Base-by-base conservation (phyloP, 768 basidiomycete species). In the Phanerodontia chrysosporium region DNA sequence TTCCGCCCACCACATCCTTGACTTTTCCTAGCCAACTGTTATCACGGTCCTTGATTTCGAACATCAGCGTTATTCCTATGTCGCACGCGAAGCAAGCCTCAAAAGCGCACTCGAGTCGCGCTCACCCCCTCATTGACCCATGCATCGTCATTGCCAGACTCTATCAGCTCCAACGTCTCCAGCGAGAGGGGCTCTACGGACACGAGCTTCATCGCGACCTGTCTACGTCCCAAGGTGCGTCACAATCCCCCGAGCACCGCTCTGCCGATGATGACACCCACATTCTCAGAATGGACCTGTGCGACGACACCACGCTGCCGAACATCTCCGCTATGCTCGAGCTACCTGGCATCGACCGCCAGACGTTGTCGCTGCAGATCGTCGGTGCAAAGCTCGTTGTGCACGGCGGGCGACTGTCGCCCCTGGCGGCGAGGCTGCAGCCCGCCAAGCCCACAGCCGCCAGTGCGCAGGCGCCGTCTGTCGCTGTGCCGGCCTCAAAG, bases 281-380 rank as follows among this genome's bases (percentile, higher is more conserved):
- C 7, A 35, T 45, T 28, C 30, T 52, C 29, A 78, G 77, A 42
- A 70, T 77, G 57, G 77, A 78, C 55, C 28, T 78, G 25, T 77
- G 66, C 55, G 75, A 78, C 61, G 72, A 76, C 42, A 68, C 73
- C 0, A 60, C 65, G 1, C 69, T 65, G 16, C 67, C 71, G 3
- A 65, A 67, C 49, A 65, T 76, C 44, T 69, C 66, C n/a, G 76
- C 77, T 5, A 64, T 65, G 1, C 67, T 78, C 10, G 77, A 78
- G 57, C 69, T 78, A n/a, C 77, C 76, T 18, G 76, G 76, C 21
- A 63, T 78, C 56, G 70, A 70, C 29, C 65, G 68, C 22, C 70
- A 73, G n/a, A 71, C 76, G 16, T 60, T 78, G 3, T 65, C 59
- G 12, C 69, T 78, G 6, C 69, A 70, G 27, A 62, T 78, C 0